Base-by-base conservation (phyloP, 257 asterid genomes). In the Nicotiana attenuata region DNA sequence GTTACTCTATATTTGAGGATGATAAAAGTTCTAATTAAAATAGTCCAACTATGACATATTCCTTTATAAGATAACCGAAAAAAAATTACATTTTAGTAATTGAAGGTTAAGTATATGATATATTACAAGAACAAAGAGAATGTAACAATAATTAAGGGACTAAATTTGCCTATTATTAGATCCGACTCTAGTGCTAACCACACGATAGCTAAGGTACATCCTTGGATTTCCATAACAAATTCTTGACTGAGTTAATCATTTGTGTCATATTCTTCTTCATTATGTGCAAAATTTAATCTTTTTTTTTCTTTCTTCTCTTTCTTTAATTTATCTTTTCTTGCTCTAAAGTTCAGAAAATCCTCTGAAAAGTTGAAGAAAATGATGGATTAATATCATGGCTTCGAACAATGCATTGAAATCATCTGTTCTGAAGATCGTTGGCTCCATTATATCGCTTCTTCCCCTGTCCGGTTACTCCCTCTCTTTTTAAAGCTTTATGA, bases 381-480 rank as follows among this genome's bases (percentile, higher is more conserved):
- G 14, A 50, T 47, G 63, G 79, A 50, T 13, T 73, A 35, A 73
- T 41, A 9, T 73, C 41, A 73, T 73, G 79, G 79, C 79, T 24
- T 73, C 55, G 63, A 24, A 24, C 79, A 47, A 47, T 73, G 22
- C 38, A 24, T 24, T 50, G 63, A 71, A 71, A 20, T 45, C 24
- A 22, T 45, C 13, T 41, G 50, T 13, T 14, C 6, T 52, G 17
- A 52, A 52, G 57, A 13, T 52, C 57, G 57, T 45, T 71, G 78
- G 35, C 35, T 71, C 78, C 22, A 71, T 55, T 3, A 10, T 45
- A 71, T 71, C 78, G 0, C 35, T 45, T 71, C 35, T 71, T 71
- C 78, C 78, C 78, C 78, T 22, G 60, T 71, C 78, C 20, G 78
- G 78, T 71, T 71, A 71, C 78, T 45, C 78, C 56, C 78, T 71